Conservation (phyloP, 2,329 filamentous ascomycete genomes). For the Amesomyces nigricolor region DNA sequence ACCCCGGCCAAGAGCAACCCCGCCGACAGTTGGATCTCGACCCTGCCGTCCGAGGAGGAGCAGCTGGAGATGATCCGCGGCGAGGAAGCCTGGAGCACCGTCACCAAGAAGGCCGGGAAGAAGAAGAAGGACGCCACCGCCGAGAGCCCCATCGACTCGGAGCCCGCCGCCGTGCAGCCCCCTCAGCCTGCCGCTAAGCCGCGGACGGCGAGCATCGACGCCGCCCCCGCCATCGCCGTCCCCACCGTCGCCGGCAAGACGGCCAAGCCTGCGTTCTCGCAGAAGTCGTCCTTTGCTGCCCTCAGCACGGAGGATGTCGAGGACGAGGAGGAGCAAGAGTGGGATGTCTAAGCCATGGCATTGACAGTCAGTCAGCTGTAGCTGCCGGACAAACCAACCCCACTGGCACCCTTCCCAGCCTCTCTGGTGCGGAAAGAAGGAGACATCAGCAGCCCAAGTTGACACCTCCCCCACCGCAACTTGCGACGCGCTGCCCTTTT, state of each 20-base stretch:
- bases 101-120: slow-evolving; percentile 43
- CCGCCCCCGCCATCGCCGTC: slow-evolving; percentile 24
- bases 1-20: slow-evolving; percentile 27
- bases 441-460: neutral
- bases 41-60: slow-evolving; percentile 56
- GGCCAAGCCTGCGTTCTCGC: slow-evolving; percentile 33
- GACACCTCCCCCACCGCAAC: neutral
- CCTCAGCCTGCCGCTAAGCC: slow-evolving; percentile 20
- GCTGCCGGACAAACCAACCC: no score
- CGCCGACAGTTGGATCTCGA: slow-evolving; percentile 43
- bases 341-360: slow-evolving; percentile 42
- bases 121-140: slow-evolving; percentile 38
- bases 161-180: slow-evolving; percentile 21
- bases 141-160: slow-evolving; percentile 26
- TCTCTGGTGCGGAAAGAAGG: neutral
- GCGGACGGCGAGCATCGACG: slow-evolving; percentile 23
- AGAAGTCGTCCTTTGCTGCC: slow-evolving; percentile 44
- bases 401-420: neutral
- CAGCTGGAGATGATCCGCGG: slow-evolving; percentile 54
- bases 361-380: neutral
- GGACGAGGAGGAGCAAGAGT: slow-evolving; percentile 42
- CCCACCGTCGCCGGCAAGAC: slow-evolving; percentile 29
- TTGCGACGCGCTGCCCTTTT: neutral
- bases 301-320: slow-evolving; percentile 40
- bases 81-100: slow-evolving; percentile 54